Percentiles rank a stretch among this genome's conserved stretches.
phyloP scores from a whole-genome alignment of 805 yeast species.

The Starmerella sp. region DNA sequence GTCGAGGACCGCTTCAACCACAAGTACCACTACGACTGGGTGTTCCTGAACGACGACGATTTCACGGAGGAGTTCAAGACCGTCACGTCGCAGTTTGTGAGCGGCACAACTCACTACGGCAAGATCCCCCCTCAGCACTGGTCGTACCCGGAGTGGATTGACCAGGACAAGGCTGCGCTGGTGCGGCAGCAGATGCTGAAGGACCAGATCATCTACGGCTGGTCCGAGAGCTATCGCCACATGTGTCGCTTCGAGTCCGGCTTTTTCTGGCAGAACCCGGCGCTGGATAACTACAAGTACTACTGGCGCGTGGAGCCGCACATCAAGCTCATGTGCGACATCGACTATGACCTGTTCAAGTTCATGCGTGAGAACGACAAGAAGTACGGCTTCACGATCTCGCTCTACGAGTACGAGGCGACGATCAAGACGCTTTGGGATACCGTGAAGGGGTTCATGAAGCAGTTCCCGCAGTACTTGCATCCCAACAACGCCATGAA shows the following conservation, averaged over 20 bases:
- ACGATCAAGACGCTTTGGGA: constrained; percentile 75
- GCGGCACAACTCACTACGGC: constrained; percentile 65
- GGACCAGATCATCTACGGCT: constrained; percentile 59
- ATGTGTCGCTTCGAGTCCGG: constrained; percentile 88
- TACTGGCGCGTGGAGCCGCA: constrained; percentile 93
- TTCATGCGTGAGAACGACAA: constrained; percentile 67
- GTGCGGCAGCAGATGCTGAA: constrained; percentile 47
- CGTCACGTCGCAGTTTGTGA: constrained; percentile 41
- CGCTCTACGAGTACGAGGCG: constrained; percentile 55
- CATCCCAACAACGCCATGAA: constrained; percentile 53
- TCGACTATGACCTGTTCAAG: constrained; percentile 68
- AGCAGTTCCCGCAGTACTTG: constrained; percentile 46
- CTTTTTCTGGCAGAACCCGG: constrained; percentile 62
- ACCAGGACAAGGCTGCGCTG: constrained; percentile 54
- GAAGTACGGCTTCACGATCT: constrained; percentile 65
- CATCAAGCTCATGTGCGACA: constrained; percentile 60
- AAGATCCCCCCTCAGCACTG: constrained; percentile 67
- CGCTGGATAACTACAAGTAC: constrained; percentile 60
- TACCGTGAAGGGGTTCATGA: constrained; percentile 52
- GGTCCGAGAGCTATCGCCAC: constrained; percentile 64
- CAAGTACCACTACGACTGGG: constrained; percentile 79
- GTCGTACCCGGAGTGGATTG: constrained; percentile 77
- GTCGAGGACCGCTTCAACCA: constrained; percentile 74
- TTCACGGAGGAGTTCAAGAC: constrained; percentile 61
- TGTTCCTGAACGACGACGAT: constrained; percentile 71